A percentile compares a stretch with the other conserved stretches of the same genome.
Evolutionary conservation across 2,329 filamentous ascomycete species (phyloP).

Genomic region (Talaromyces amestolkiae): DNA sequence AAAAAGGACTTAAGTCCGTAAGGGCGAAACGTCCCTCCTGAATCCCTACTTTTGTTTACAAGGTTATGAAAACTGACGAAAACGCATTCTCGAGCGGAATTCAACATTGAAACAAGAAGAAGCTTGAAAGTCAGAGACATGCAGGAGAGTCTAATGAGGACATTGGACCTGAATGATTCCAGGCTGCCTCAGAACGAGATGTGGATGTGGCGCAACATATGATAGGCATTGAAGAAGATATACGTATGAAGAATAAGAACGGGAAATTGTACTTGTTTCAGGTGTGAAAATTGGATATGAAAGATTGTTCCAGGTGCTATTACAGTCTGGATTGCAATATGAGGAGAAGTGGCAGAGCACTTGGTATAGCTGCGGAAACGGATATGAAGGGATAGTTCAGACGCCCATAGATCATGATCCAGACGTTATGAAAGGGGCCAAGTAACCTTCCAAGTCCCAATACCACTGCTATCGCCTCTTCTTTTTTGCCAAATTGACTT

Average conservation of each 20-base stretch:
- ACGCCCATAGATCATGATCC: not conserved
- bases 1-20: too few species aligned
- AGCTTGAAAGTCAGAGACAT: too few species aligned
- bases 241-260: too few species aligned
- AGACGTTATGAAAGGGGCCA: not conserved
- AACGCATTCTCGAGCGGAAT: not conserved
- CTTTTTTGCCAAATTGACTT: not conserved
- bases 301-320: not conserved
- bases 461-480: not conserved
- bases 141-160: too few species aligned
- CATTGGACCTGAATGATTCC: not conserved
- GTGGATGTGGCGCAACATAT: not conserved
- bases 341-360: not conserved
- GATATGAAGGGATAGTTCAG: not conserved
- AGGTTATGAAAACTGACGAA: not conserved
- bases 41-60: not conserved
- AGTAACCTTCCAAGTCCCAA: not conserved
- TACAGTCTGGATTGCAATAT: not conserved
- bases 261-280: too few species aligned
- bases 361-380: not conserved
- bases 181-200: not conserved
- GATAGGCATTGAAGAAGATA: too few species aligned
- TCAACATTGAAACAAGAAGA: too few species aligned
- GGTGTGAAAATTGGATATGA: not conserved
- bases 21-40: not conserved